Evolutionary conservation across 179 eudicot genomes (phyloP).

Genomic region (Corrigiola litoralis): DNA sequence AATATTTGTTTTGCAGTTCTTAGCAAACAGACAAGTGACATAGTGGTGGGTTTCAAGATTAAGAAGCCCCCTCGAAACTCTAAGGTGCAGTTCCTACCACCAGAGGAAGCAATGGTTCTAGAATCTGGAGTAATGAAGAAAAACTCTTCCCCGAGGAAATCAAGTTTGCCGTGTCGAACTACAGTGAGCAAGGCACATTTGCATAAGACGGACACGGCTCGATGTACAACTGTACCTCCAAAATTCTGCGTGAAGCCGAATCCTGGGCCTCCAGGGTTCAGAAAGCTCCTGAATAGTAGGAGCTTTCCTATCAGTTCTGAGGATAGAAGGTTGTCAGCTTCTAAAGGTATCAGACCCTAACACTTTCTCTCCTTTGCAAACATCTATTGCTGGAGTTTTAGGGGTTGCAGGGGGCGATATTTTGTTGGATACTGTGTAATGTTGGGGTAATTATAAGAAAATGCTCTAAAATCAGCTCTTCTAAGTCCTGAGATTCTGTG

Average conservation of each 20-base stretch:
- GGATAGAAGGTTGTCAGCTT: background rate
- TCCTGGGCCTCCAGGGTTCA: constrained; percentile 15
- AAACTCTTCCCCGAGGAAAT: background rate
- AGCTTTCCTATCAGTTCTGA: constrained; percentile 4
- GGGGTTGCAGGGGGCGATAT: too few relatives aligned
- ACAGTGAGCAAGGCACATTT: constrained; percentile 1
- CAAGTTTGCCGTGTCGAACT: background rate
- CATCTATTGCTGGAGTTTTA: too few relatives aligned
- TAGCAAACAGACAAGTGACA: constrained; percentile 7
- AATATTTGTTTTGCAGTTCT: constrained; percentile 21
- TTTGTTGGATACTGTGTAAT: too few relatives aligned
- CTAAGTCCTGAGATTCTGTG: too few relatives aligned
- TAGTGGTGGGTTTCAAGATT: background rate
- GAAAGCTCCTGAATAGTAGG: constrained; percentile 2
- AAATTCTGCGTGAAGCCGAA: background rate
- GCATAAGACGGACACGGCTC: background rate
- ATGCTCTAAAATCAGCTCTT: too few relatives aligned
- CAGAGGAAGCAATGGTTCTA: constrained; percentile 18
- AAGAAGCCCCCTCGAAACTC: constrained; percentile 21
- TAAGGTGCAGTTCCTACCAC: constrained; percentile 22
- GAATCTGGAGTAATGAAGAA: constrained; percentile 16
- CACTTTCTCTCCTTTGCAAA: background rate
- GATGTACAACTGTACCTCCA: background rate
- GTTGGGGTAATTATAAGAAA: too few relatives aligned
- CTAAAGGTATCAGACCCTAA: constrained; percentile 18